Conservation (phyloP, 768 basidiomycete species). For the Gyrodon lividus region DNA sequence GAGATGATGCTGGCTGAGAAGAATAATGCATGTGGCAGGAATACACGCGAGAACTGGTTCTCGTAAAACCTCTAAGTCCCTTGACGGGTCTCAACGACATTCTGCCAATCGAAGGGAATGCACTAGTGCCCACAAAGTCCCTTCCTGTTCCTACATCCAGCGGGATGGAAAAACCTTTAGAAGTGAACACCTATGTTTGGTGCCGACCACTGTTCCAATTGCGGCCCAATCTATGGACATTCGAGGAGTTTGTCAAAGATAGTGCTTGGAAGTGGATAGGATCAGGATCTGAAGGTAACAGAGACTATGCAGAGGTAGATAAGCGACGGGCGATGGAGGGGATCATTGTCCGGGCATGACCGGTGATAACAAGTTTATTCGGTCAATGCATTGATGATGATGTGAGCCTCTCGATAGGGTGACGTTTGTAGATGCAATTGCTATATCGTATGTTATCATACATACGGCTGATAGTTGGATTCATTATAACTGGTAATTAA, state of each 20-base stretch:
- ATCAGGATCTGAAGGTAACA: constrained; percentile 30
- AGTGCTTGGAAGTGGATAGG: constrained; percentile 82
- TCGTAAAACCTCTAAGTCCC: constrained; percentile 54
- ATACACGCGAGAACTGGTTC: constrained; percentile 58
- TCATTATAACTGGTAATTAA: too few species aligned
- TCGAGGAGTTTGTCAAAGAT: constrained; percentile 73
- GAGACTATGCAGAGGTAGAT: constrained; percentile 55
- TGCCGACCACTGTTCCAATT: constrained; percentile 41
- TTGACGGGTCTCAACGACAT: constrained; percentile 33
- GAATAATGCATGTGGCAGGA: constrained; percentile 48
- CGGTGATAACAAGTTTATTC: too few species aligned
- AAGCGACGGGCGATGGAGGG: constrained; percentile 42
- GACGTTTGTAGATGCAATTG: too few species aligned
- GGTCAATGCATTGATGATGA: too few species aligned
- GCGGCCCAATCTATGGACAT: constrained; percentile 70
- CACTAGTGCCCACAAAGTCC: constrained; percentile 42
- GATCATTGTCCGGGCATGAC: constrained; percentile 17
- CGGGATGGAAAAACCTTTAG: constrained; percentile 36
- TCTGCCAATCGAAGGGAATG: constrained; percentile 21
- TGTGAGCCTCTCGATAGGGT: too few species aligned
- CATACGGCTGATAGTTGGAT: too few species aligned
- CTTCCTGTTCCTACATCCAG: constrained; percentile 39
- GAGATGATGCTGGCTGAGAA: neutral
- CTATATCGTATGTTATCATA: too few species aligned
- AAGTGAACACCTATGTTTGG: constrained; percentile 79